Evolutionary conservation across 768 basidiomycete species (phyloP), one percentile per base, ranked within the genome.

Genomic region (Lactarius sp.): DNA sequence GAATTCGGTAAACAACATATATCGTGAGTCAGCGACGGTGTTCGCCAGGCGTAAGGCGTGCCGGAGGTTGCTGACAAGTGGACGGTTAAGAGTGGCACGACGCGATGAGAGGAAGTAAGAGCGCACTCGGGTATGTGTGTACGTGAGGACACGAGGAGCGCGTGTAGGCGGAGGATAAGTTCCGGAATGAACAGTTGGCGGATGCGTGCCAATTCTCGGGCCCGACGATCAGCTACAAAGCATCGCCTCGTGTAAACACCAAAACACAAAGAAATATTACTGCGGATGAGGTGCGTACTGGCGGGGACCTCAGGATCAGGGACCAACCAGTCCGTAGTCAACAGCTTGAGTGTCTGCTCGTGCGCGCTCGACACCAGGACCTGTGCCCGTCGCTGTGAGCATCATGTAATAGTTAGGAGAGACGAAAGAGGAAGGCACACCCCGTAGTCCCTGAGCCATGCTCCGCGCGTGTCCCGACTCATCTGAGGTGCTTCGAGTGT

Each of bases 101-200:
- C 22, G 18, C 18, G 12, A 39, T 10, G 1, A 44, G 18, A 33
- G 16, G 18, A 14, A 52, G 46, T n/a, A n/a, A 51, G 47, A 16
- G 79, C 86, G 56, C 68, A 90, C 93, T 83, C 80, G 52, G 87
- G 85, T 47, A 93, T 79, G 22, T 83, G 75, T 10, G 78, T 73
- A 8, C 85, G 77, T 6, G 93, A 92, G 39, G 78, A 75, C 63
- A 84, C 81, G 12, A 98, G 76, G 55, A 88, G 76, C 50, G 82
- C 78, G 70, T 98, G 94, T 2, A 98, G 76, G 22, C 92, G 85
- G 66, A 98, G 80, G 68, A 98, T 84, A 22, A 98, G 80, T 72
- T 97, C 94, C 0, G 94, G 96, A 31, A 97, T 78, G 73, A 88
- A 95, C 36, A 95, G 85, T 69, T 94, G 87, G 47, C 94, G 85